Conservation (phyloP, 169 alveolate genomes). For the Eimeria necatrix region DNA sequence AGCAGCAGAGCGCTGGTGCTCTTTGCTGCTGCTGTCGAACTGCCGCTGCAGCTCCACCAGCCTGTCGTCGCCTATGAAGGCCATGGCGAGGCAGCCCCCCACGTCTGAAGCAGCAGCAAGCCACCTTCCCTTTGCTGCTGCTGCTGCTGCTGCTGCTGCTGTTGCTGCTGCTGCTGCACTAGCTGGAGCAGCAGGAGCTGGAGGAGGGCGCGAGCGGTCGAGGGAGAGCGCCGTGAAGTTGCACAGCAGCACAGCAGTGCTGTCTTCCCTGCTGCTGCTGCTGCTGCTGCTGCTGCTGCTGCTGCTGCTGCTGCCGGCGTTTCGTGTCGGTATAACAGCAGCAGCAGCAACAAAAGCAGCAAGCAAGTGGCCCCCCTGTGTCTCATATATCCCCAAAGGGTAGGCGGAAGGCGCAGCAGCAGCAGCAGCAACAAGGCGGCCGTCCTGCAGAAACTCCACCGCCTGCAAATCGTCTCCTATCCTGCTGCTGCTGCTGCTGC, state of each 20-base stretch:
- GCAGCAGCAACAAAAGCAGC: slow-evolving; percentile 31
- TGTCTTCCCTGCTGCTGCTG: slow-evolving; percentile 22
- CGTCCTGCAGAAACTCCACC: slow-evolving; percentile 60
- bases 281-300: slow-evolving; percentile 47
- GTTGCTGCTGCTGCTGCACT: slow-evolving; percentile 4
- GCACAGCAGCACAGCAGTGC: slow-evolving; percentile 63
- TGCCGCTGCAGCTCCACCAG: slow-evolving; percentile 36
- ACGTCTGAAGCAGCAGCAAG: slow-evolving; percentile 51
- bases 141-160: slow-evolving; percentile 25
- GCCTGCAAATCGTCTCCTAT: slow-evolving; percentile 35
- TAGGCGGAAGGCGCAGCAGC: slow-evolving; percentile 1
- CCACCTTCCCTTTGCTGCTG: slow-evolving; percentile 25
- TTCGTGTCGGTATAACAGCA: background rate
- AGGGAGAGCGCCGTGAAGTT: slow-evolving; percentile 3
- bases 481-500: slow-evolving; percentile 47
- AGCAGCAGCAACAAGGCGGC: slow-evolving; percentile 50
- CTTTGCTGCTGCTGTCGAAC: slow-evolving; percentile 27
- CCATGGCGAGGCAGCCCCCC: slow-evolving; percentile 49
- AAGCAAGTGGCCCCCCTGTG: slow-evolving; percentile 39
- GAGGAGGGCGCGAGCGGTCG: slow-evolving; percentile 53
- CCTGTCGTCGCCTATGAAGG: slow-evolving; percentile 23
- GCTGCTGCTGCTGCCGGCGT: slow-evolving; percentile 21
- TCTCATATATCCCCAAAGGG: slow-evolving; percentile 39
- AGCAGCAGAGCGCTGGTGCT: background rate
- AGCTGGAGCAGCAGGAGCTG: background rate